A percentile compares a stretch with the other conserved stretches of the same genome.
Conservation (phyloP, 2,329 filamentous ascomycete genomes). For the Penicillium expansum region DNA sequence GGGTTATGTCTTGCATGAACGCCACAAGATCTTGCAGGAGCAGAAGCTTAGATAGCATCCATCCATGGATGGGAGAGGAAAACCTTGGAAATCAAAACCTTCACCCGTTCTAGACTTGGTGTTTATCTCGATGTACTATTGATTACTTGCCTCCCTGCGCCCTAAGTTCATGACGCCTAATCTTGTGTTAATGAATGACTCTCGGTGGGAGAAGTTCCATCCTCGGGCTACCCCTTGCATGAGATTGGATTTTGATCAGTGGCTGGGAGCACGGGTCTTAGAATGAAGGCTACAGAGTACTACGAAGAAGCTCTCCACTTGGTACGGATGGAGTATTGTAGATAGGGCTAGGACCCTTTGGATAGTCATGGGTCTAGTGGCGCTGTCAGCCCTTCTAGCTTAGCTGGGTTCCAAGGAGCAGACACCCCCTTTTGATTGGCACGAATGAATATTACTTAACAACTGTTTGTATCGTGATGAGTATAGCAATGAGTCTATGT, state of each 20-base stretch:
- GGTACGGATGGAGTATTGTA: not conserved
- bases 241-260: constrained; percentile 7
- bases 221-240: constrained; percentile 21
- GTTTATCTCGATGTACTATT: not conserved
- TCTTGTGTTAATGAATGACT: constrained; percentile 9
- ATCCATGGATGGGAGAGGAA: not conserved
- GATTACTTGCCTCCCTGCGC: constrained; percentile 3
- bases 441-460: too few species aligned
- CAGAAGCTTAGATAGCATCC: not conserved
- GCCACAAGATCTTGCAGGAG: not conserved
- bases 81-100: not conserved
- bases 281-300: not conserved
- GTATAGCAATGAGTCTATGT: not conserved
- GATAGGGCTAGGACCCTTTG: not conserved
- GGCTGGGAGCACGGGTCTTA: not conserved
- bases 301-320: not conserved
- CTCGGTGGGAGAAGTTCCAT: not conserved
- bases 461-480: not conserved
- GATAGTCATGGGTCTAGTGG: not conserved
- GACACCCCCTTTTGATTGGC: not conserved
- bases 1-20: constrained; percentile 22
- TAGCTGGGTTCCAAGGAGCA: not conserved
- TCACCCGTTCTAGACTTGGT: not conserved
- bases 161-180: constrained; percentile 1
- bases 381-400: not conserved